Evolutionary conservation across 371 early-diverging fungal species (phyloP).

Genomic region (Dipsacomyces acuminosporus): DNA sequence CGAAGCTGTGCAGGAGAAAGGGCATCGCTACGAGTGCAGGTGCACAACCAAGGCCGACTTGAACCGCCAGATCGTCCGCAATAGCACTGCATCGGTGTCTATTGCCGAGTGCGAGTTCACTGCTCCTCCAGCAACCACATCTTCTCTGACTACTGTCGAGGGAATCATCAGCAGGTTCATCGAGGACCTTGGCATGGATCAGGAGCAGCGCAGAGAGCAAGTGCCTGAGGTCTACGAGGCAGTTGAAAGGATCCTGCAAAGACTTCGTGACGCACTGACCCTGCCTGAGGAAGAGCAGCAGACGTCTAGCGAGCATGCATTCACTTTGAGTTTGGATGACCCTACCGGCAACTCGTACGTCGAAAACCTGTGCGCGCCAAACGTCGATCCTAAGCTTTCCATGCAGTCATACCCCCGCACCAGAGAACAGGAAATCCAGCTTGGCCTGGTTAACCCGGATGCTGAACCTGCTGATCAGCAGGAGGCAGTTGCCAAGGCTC

Average conservation of each 20-base stretch:
- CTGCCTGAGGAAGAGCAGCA: constrained; percentile 41
- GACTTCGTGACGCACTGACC: constrained; percentile 57
- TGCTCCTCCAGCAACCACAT: constrained; percentile 77
- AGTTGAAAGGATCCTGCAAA: constrained; percentile 67
- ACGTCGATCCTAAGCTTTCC: constrained; percentile 74
- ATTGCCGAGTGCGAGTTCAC: constrained; percentile 84
- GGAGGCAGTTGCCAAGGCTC: constrained; percentile 17
- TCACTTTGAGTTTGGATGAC: constrained; percentile 80
- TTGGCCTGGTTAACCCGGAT: constrained; percentile 66
- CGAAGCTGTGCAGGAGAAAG: constrained; percentile 72
- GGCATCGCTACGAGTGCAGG: constrained; percentile 61
- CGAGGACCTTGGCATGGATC: constrained; percentile 73
- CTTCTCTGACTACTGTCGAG: constrained; percentile 84
- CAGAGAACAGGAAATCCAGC: constrained; percentile 66
- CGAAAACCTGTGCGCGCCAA: constrained; percentile 67
- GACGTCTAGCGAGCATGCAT: constrained; percentile 37
- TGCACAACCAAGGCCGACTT: constrained; percentile 64
- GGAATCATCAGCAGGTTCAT: constrained; percentile 74
- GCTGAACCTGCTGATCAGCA: constrained; percentile 40
- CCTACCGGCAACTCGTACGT: constrained; percentile 91
- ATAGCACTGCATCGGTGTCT: constrained; percentile 73
- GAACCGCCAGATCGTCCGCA: constrained; percentile 86
- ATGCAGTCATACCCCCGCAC: constrained; percentile 65
- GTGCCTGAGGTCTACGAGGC: constrained; percentile 64
- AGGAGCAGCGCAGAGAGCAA: constrained; percentile 68